These are phyloP conservation scores for Beauveria rudraprayagi DNA, from an alignment of 2,329 filamentous ascomycete species.

Conservation along the genomic window DNA sequence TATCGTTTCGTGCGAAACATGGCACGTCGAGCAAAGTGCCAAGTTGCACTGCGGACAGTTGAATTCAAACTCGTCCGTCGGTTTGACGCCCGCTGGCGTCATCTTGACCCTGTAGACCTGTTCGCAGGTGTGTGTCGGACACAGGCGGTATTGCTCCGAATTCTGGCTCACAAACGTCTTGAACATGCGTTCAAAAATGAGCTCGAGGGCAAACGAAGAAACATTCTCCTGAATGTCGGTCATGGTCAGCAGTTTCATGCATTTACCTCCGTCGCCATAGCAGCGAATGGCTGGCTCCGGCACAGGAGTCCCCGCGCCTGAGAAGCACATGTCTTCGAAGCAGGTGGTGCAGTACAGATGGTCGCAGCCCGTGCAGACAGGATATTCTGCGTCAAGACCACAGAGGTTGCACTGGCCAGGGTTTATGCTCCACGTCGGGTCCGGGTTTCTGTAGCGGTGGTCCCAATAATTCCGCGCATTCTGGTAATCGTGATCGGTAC, in stretches of 20 bases:
- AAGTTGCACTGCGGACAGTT: conserved; percentile 5
- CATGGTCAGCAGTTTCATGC: background rate
- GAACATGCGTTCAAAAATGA: conserved; percentile 3
- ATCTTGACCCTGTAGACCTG: conserved; percentile 4
- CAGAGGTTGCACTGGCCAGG: background rate
- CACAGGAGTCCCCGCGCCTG: background rate
- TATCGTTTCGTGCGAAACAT: conserved; percentile 8
- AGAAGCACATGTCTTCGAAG: conserved; percentile 11
- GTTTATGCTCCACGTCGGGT: background rate
- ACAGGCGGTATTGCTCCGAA: conserved; percentile 3
- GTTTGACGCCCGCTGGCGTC: background rate
- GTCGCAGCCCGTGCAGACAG: background rate
- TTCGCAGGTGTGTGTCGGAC: conserved; percentile 4
- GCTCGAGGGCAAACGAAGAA: conserved; percentile 1
- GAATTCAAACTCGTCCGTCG: conserved; percentile 4
- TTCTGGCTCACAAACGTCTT: conserved; percentile 3
- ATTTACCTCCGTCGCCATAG: conserved; percentile 6
- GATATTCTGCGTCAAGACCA: background rate
- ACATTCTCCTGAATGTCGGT: background rate
- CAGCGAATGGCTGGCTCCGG: background rate
- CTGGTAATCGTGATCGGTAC: background rate
- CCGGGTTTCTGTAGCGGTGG: background rate
- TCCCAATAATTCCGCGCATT: background rate
- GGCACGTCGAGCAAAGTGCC: conserved; percentile 7
- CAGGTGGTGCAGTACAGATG: conserved; percentile 4